Base-by-base conservation (phyloP, 1,284 basidiomycete species). In the Cryptococcus sp. region DNA sequence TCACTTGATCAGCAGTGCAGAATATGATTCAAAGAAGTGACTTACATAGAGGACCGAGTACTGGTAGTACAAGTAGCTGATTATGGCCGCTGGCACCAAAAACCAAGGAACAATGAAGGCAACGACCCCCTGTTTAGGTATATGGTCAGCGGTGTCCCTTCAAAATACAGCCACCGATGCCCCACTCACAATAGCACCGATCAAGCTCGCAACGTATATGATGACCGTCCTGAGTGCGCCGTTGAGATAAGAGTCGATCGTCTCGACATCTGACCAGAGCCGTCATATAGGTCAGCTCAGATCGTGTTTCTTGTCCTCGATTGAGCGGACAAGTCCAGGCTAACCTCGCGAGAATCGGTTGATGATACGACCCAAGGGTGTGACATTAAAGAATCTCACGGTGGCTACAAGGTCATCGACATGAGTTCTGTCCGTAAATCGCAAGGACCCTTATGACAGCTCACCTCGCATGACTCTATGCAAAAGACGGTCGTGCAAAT, bases 91-190 rank as follows among this genome's bases (percentile, higher is more conserved):
- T 0, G 88, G 87, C 42, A 89, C 58, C 28, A 89, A 74, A 81
- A 91, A 91, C 46, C 80, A 76, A 0, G 88, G 88, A 65, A 90
- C 85, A 21, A 89, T 80, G 37, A 83, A 73, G 83, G 86, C 21
- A 81, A 87, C 63, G 18, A 68, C 55, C 35, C 52, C 47, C 62
- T 58, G 13, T 46, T 7, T 33, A 50, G 13, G 84, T 83, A 81
- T 44, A 35, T 47, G 13, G 20, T 9, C 3, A 13, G 15, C 36
- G 0, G 18, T 21, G n/a, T 13, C 9, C 28, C 7, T 49, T 20
- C 20, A 50, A 20, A 16, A 6, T 16, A 24, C 20, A 18, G 33
- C 42, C 40, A 20, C 23, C 16, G 38, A 18, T 79, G 33, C 86
- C 81, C 40, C 2, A 42, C 83, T 84, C 39, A 87, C 70, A 36